Evolutionary conservation across 768 basidiomycete species (phyloP).

Genomic region (Auriscalpium orientale): DNA sequence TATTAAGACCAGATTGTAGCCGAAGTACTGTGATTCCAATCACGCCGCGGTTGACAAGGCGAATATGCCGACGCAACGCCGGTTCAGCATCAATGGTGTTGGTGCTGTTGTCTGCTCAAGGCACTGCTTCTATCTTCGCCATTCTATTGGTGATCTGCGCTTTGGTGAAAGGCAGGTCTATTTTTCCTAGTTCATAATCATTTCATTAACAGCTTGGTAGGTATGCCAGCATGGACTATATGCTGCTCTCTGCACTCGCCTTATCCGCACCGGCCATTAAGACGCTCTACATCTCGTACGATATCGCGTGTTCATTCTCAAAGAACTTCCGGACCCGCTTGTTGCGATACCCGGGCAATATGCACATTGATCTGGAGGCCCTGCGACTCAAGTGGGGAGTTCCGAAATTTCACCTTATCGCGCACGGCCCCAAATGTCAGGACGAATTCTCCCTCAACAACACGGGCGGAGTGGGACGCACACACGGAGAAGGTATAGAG

Average conservation of each 20-base stretch:
- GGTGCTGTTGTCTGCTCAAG: neutral
- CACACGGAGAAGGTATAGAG: constrained; percentile 17
- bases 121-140: constrained; percentile 11
- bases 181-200: neutral
- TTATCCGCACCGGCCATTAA: neutral
- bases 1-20: no score
- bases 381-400: constrained; percentile 12
- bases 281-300: constrained; percentile 19
- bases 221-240: constrained; percentile 24
- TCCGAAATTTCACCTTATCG: constrained; percentile 27
- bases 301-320: constrained; percentile 26
- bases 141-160: constrained; percentile 25
- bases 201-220: constrained; percentile 5
- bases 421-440: constrained; percentile 19
- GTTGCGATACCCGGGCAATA: neutral
- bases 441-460: constrained; percentile 11
- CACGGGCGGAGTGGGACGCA: constrained; percentile 4
- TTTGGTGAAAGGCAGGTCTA: constrained; percentile 24
- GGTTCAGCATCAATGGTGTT: neutral
- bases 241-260: constrained; percentile 16
- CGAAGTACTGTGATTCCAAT: no score
- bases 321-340: constrained; percentile 19
- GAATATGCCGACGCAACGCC: no score
- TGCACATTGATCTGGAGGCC: neutral
- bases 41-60: neutral